A percentile compares a stretch with the other conserved stretches of the same genome.
Conservation (phyloP, 1,284 basidiomycete genomes). For the Gomphus sp. region DNA sequence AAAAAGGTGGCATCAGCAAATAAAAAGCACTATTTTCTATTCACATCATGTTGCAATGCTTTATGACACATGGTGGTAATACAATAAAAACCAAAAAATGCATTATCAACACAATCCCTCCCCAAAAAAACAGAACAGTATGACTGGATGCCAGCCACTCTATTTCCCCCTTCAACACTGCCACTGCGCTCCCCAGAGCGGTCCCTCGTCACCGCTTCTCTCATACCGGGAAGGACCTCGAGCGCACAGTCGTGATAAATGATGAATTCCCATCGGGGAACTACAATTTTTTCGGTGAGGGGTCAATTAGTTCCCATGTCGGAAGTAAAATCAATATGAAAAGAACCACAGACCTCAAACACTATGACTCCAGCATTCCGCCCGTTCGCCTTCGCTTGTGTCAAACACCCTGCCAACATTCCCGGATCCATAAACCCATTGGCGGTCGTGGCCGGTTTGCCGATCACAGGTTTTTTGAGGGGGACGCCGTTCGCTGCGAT, state of each 20-base stretch:
- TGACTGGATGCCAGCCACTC: too few species aligned
- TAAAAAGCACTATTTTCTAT: too few species aligned
- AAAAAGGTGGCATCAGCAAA: too few species aligned
- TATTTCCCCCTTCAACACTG: too few species aligned
- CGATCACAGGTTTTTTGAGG: slow-evolving; percentile 45
- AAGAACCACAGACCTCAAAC: slow-evolving; percentile 29
- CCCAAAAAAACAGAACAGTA: too few species aligned
- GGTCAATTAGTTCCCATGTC: not conserved
- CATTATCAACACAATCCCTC: too few species aligned
- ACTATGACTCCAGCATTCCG: slow-evolving; percentile 49
- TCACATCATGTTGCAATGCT: too few species aligned
- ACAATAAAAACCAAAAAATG: too few species aligned
- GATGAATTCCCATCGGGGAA: slow-evolving; percentile 18
- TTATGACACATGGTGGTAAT: too few species aligned
- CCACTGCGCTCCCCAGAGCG: too few species aligned
- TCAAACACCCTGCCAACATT: slow-evolving; percentile 45
- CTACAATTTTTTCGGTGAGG: slow-evolving; percentile 8
- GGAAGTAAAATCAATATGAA: too few species aligned
- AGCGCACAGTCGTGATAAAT: slow-evolving; percentile 19
- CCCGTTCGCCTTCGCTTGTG: slow-evolving; percentile 41
- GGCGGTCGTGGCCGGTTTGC: slow-evolving; percentile 44
- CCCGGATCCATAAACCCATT: slow-evolving; percentile 49
- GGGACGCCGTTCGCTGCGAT: slow-evolving; percentile 48
- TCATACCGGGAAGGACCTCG: not conserved
- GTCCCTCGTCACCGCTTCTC: too few species aligned